Evolutionary conservation across 805 yeast species (phyloP), one percentile per base, ranked within the genome.

Genomic region (Kuraishia capsulata): DNA sequence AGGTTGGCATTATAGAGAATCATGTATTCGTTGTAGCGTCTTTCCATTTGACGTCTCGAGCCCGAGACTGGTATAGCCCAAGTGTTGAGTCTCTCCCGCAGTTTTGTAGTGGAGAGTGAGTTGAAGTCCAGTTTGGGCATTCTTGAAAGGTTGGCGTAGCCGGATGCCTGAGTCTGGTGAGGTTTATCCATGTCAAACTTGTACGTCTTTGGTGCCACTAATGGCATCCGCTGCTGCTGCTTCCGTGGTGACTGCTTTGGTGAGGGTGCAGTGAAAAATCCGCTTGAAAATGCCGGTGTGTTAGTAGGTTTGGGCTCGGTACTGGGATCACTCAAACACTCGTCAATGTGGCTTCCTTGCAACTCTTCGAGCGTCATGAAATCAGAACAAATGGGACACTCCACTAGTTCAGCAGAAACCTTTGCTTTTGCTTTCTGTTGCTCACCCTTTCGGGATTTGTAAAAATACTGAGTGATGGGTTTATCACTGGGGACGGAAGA

Each of bases 1-100:
- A 78, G 69, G 50, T 87, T 87, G 10, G 95, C 79, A 52, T 89
- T 89, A 77, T 80, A 82, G 9, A 87, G 52, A 24, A 78, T 74
- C 40, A 81, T 76, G 62, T 78, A 89, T 46, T 88, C 90, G 44
- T 76, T 79, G 52, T 83, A 83, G 30, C 97, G 60, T 16, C 71
- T 59, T 43, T 84, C 89, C 47, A 88, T 50, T 44, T 74, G 79
- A 13, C 59, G 59, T 42, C 85, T 65, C 1, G 80, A 57, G 0
- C 97, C 97, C 8, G 53, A 56, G 0, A 76, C 65, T 0, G 88
- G 72, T 5, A 89, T 55, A 11, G 74, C 73, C 18, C 74, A 53
- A 5, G 70, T 65, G 2, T 64, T 37, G 13, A 89, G 60, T 51
- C 77, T 78, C 34, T 73, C 76, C 46, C 78, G 78, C 10, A 88